Percentiles rank a stretch among this genome's conserved stretches.
Evolutionary conservation across 257 asterid genomes (phyloP).

Genomic region (Ilex asprella): DNA sequence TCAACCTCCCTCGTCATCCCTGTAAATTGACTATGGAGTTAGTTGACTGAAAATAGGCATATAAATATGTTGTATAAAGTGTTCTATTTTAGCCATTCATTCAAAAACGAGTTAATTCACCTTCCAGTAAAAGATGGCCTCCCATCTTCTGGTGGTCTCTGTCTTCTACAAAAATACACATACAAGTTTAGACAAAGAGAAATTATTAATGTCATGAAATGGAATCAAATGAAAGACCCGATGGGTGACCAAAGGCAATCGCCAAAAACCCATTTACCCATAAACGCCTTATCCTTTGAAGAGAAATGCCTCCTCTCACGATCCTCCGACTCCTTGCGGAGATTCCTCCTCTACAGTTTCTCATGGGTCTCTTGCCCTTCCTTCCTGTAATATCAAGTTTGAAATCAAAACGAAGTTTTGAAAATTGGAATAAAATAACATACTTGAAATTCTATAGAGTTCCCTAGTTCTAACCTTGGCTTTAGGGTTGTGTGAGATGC

Average conservation of each 20-base stretch:
- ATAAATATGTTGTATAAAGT: no score
- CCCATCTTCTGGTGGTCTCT: constrained; percentile 72
- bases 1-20: constrained; percentile 75
- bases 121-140: constrained; percentile 76
- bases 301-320: constrained; percentile 80
- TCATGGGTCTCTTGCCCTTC: constrained; percentile 89
- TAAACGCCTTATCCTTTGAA: constrained; percentile 40
- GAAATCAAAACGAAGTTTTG: no score
- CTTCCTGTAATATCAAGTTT: constrained; percentile 27
- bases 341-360: constrained; percentile 61
- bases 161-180: constrained; percentile 51
- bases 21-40: constrained; percentile 14
- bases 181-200: neutral
- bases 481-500: constrained; percentile 50
- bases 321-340: constrained; percentile 68
- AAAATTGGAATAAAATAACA: no score
- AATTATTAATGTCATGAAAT: neutral
- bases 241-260: neutral
- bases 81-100: neutral
- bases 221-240: neutral
- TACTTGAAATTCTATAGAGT: no score
- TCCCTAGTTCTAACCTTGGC: constrained; percentile 46
- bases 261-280: neutral
- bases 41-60: no score
- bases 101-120: constrained; percentile 26